phyloP scores from a whole-genome alignment of 352 stramenopile species.

The Thalassiosira mediterranea region DNA sequence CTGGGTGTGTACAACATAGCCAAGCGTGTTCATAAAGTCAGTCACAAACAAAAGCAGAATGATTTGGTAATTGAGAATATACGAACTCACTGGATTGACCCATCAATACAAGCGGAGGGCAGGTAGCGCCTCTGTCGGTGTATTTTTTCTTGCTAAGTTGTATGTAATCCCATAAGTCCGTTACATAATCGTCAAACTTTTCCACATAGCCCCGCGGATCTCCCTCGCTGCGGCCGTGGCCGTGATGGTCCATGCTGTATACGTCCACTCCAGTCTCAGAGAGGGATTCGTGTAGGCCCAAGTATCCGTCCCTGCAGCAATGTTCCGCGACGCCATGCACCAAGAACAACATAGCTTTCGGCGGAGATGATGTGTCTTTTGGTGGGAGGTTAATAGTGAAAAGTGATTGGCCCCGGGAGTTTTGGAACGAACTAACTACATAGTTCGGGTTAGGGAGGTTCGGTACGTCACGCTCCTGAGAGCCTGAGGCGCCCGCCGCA shows the following conservation, averaged over 20 bases:
- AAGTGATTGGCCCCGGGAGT: slow-evolving; percentile 41
- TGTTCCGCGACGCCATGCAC: slow-evolving; percentile 56
- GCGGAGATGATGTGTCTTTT: slow-evolving; percentile 21
- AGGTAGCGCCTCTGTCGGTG: slow-evolving; percentile 17
- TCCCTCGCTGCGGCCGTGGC: slow-evolving; percentile 58
- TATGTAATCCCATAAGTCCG: slow-evolving; percentile 48
- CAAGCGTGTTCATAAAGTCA: no score
- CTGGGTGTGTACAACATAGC: no score
- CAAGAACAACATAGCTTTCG: slow-evolving; percentile 50
- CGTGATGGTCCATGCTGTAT: slow-evolving; percentile 50
- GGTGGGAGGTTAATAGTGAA: slow-evolving; percentile 38
- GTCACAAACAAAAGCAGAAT: no score
- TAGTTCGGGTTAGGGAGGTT: slow-evolving; percentile 25
- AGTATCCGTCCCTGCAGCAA: slow-evolving; percentile 46
- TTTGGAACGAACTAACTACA: slow-evolving; percentile 21
- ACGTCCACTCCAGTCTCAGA: slow-evolving; percentile 54
- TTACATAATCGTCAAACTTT: slow-evolving; percentile 48
- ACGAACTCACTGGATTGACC: slow-evolving; percentile 53
- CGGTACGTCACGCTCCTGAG: no score
- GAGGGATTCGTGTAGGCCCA: slow-evolving; percentile 49
- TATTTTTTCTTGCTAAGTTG: slow-evolving; percentile 27
- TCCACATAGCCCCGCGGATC: slow-evolving; percentile 50
- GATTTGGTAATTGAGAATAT: no score
- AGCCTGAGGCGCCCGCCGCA: not conserved
- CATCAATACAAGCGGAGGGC: slow-evolving; percentile 40